Percentiles rank a stretch among this genome's conserved stretches.
phyloP scores from a whole-genome alignment of 2,329 filamentous ascomycete species.

The Botryosphaeria dothidea region DNA sequence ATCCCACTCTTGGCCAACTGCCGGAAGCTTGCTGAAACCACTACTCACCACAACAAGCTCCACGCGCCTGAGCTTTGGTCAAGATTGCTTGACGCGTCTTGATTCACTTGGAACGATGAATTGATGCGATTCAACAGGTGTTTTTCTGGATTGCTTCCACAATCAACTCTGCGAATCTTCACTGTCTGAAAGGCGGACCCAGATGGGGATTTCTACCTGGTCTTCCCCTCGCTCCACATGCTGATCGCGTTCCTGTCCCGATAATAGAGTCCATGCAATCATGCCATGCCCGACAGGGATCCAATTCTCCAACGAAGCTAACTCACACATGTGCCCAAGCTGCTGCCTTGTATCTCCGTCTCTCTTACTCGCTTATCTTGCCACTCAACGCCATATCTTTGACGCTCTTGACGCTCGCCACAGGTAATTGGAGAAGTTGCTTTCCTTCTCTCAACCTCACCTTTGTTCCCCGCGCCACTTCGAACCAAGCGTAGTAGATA shows the following conservation, averaged over 20 bases:
- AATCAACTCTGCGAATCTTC: background rate
- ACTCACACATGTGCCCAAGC: background rate
- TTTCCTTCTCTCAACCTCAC: no score
- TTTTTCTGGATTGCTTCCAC: background rate
- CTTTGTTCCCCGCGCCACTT: no score
- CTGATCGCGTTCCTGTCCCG: constrained; percentile 8
- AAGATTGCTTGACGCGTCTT: background rate
- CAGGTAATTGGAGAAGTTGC: background rate
- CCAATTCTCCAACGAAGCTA: background rate
- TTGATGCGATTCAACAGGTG: background rate
- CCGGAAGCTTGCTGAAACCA: constrained; percentile 1
- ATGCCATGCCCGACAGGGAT: background rate
- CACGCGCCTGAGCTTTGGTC: background rate
- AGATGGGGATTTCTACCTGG: background rate
- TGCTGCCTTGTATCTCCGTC: background rate
- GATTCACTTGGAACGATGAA: background rate
- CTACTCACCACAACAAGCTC: background rate
- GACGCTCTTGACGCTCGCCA: constrained; percentile 5
- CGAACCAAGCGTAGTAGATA: background rate
- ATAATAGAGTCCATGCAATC: background rate
- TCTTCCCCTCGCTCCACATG: background rate
- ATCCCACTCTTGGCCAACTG: constrained; percentile 7
- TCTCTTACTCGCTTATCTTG: background rate
- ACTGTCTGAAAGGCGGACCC: background rate
- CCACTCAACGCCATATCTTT: background rate